These are phyloP conservation scores for Fonsecaea erecta DNA, from an alignment of 2,329 filamentous ascomycete genomes.

Conservation along the genomic window DNA sequence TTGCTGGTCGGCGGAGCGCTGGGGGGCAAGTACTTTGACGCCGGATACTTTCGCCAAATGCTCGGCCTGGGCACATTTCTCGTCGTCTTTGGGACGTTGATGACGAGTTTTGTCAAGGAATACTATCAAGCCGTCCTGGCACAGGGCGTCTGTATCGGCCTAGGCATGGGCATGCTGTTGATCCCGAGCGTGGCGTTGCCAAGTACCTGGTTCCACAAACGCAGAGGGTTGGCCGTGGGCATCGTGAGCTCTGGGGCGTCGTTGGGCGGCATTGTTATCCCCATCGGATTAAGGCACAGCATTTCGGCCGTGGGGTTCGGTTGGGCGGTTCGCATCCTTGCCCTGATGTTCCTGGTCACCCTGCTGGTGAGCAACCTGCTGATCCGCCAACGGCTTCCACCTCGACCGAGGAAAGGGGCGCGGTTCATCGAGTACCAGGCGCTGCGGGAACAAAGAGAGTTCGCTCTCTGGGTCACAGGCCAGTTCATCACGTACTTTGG, in stretches of 20 bases:
- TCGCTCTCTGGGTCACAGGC: conserved; percentile 33
- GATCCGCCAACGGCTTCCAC: conserved; percentile 56
- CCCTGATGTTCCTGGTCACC: conserved; percentile 65
- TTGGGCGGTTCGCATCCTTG: conserved; percentile 61
- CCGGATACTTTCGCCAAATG: conserved; percentile 59
- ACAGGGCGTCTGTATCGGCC: conserved; percentile 58
- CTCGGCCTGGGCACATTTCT: conserved; percentile 56
- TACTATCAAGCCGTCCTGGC: conserved; percentile 63
- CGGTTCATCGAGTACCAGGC: conserved; percentile 40
- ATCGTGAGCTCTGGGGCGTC: conserved; percentile 53
- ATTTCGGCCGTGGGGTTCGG: conserved; percentile 52
- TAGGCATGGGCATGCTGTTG: conserved; percentile 43
- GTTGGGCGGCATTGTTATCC: conserved; percentile 65
- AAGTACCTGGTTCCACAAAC: conserved; percentile 48
- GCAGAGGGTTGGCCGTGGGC: conserved; percentile 49
- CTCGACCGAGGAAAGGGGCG: conserved; percentile 41
- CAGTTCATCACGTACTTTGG: conserved; percentile 54
- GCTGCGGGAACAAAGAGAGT: conserved; percentile 35
- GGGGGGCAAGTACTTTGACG: not conserved
- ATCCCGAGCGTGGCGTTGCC: not conserved
- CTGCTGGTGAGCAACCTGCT: conserved; percentile 59
- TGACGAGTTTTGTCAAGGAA: conserved; percentile 58
- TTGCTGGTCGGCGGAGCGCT: not conserved
- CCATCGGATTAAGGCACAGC: conserved; percentile 60
- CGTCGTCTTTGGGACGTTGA: conserved; percentile 64